phyloP scores from a whole-genome alignment of 208 protist genomes.

The Trypanosomatidae sp. region DNA sequence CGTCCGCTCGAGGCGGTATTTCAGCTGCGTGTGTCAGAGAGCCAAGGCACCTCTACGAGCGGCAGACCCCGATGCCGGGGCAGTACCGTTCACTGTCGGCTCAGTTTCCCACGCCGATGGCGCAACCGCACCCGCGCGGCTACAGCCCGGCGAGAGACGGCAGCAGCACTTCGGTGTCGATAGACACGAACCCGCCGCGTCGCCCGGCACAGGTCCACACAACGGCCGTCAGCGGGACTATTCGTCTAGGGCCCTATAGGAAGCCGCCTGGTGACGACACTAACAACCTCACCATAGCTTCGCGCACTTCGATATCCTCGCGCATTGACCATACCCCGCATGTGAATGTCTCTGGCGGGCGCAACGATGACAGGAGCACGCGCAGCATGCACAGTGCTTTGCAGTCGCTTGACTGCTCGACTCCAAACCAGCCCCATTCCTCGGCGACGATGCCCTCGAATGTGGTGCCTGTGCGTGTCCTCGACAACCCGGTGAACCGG shows the following conservation, averaged over 20 bases:
- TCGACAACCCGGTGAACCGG: constrained; percentile 1
- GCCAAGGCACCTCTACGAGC: constrained; percentile 11
- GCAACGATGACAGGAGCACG: not conserved
- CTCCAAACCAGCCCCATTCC: not conserved
- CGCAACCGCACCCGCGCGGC: constrained; percentile 1
- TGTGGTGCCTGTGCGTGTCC: constrained; percentile 16
- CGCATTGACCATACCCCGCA: constrained; percentile 3
- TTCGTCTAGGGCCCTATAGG: constrained; percentile 15
- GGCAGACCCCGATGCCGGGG: not conserved
- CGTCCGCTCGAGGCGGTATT: not conserved
- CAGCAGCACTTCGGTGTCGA: not conserved
- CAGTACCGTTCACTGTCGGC: no score
- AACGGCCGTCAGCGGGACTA: not conserved
- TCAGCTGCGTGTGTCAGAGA: not conserved
- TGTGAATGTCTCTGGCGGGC: not conserved
- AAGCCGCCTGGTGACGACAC: not conserved
- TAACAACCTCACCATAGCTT: not conserved
- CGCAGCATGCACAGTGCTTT: not conserved
- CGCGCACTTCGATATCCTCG: not conserved
- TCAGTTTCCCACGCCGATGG: not conserved
- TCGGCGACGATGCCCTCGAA: not conserved
- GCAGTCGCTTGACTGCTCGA: constrained; percentile 4
- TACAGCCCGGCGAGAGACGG: not conserved
- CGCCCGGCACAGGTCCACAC: not conserved
- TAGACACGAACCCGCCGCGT: not conserved